Base-by-base conservation (phyloP, 331 rosid species). In the Quercus phellos region DNA sequence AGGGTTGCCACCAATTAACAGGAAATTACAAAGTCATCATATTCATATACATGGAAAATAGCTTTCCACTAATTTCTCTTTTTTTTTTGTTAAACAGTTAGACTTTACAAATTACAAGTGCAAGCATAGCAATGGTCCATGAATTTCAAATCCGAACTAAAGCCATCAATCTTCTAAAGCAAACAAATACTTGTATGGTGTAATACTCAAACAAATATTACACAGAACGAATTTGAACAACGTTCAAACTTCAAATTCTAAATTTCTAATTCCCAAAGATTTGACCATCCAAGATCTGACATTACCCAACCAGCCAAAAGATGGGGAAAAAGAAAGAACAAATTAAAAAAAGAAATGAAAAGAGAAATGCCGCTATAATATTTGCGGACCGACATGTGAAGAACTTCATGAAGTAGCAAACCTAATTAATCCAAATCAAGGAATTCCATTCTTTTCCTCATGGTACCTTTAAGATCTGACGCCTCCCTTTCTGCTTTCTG, bases 401-500 rank as follows among this genome's bases (percentile, higher is more conserved):
- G 42, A 70, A 67, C 75, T 6, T 72, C 42, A 72, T 35, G 56
- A 50, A 64, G 29, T 35, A 13, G 51, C 3, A 5, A 24, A 35
- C 26, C 54, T 72, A 21, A 63, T 84, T 75, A 94, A 59, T 94
- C 98, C 89, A 94, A 59, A 84, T 94, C 99, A 22, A 94, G 99
- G 84, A 94, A 94, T 79, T 94, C 99, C 93, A 94, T 88, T 86
- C 99, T 90, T 87, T 90, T 94, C 83, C 97, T 89, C 92, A 94
- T 94, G 30, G 97, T 89, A 30, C 99, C 97, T 90, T 94, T 94
- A 79, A 94, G 97, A 80, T 94, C 97, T 75, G 91, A 78, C 34
- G 99, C 92, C 73, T 92, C 99, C 84, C 99, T 88, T 82, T 94
- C 99, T 75, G 91, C 97, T 82, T 89, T 94, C 87, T 92, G 99